Percentiles rank a stretch among this genome's conserved stretches.
phyloP scores from a whole-genome alignment of 2,329 filamentous ascomycete genomes.

The Fusarium coffeatum region DNA sequence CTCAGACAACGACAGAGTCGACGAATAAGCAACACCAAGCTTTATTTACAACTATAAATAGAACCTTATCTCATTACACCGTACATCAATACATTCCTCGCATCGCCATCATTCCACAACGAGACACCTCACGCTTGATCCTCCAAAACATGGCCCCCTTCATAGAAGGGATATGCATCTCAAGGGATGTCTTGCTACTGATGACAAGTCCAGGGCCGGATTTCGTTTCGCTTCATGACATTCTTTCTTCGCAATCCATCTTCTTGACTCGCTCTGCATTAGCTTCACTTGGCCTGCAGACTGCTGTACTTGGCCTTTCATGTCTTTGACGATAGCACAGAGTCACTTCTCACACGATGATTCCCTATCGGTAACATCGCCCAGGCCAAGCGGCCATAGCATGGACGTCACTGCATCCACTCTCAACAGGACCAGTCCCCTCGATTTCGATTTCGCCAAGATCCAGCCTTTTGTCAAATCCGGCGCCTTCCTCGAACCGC shows the following conservation, averaged over 20 bases:
- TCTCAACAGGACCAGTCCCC: slow-evolving; percentile 25
- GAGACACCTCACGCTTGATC: neutral
- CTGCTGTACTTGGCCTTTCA: neutral
- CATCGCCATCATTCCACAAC: slow-evolving; percentile 1
- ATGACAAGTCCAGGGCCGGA: neutral
- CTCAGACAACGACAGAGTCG: neutral
- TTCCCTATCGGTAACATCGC: neutral
- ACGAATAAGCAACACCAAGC: neutral
- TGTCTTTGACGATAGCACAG: slow-evolving; percentile 6
- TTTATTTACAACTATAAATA: neutral
- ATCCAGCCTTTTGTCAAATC: slow-evolving; percentile 8
- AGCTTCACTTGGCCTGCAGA: neutral
- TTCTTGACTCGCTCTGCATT: neutral
- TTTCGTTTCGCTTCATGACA: neutral
- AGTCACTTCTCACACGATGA: slow-evolving; percentile 1
- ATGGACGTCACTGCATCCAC: slow-evolving; percentile 30
- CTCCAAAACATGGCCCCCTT: slow-evolving; percentile 6
- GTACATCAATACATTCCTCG: neutral
- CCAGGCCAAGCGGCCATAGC: neutral
- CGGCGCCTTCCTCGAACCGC: neutral
- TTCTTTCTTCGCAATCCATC: neutral
- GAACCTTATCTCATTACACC: neutral
- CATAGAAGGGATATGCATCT: neutral
- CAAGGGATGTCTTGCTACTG: slow-evolving; percentile 1
- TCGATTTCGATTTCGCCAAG: slow-evolving; percentile 26